These are phyloP conservation scores for Tetratostichococcus sp. DNA, from an alignment of 139 green algal species.

Conservation along the genomic window DNA sequence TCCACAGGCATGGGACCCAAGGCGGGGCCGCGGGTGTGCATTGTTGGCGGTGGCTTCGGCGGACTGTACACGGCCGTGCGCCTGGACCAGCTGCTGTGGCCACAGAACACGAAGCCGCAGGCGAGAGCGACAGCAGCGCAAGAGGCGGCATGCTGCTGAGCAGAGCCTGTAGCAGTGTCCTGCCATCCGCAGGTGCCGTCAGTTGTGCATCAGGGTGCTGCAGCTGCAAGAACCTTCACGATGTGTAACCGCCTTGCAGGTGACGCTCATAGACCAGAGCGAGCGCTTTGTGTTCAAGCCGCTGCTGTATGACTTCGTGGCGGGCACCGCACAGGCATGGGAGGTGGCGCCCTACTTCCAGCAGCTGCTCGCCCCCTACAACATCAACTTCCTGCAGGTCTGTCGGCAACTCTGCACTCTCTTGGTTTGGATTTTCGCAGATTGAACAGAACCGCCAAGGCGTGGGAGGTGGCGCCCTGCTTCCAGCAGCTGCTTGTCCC, in stretches of 20 bases:
- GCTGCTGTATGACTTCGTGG: conserved; percentile 97
- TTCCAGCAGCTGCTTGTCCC: conserved; percentile 83
- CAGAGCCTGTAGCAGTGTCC: too few relatives aligned
- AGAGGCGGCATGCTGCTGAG: too few relatives aligned
- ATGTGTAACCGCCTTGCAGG: conserved; percentile 23
- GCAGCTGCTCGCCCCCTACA: conserved; percentile 83
- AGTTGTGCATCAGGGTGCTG: neutral
- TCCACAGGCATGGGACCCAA: neutral
- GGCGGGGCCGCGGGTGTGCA: conserved; percentile 67
- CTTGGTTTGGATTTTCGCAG: too few relatives aligned
- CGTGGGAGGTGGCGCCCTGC: conserved; percentile 84
- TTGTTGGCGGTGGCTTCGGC: conserved; percentile 96
- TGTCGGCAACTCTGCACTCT: too few relatives aligned
- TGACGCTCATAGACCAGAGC: conserved; percentile 89
- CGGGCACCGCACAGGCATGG: conserved; percentile 50
- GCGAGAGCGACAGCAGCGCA: conserved; percentile 11
- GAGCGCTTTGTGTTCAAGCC: conserved; percentile 99
- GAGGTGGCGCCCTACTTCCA: conserved; percentile 89
- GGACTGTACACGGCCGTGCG: conserved; percentile 94
- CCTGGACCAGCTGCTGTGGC: conserved; percentile 88
- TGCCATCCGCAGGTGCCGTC: too few relatives aligned
- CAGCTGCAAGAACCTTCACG: neutral
- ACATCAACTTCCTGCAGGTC: conserved; percentile 78
- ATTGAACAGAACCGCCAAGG: conserved; percentile 57
- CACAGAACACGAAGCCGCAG: conserved; percentile 70